A percentile compares a stretch with the other conserved stretches of the same genome.
These are phyloP conservation scores for Aegilops umbellulata DNA, from an alignment of 176 grass and related monocot species.

Conservation along the genomic window DNA sequence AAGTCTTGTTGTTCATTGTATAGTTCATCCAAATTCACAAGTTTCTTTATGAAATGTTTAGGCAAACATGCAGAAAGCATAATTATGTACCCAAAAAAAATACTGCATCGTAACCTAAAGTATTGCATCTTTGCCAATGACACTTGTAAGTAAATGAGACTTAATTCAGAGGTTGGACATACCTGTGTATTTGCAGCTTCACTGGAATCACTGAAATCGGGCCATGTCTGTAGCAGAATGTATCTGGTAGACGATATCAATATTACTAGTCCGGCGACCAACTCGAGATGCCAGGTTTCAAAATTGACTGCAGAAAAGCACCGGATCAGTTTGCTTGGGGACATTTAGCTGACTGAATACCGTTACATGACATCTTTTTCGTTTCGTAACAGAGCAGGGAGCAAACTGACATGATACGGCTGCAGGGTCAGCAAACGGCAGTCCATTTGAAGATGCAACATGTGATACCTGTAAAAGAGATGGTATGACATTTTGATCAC, in stretches of 20 bases:
- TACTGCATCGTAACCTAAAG: background rate
- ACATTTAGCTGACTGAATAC: background rate
- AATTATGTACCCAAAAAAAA: too few species aligned
- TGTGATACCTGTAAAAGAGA: conserved; percentile 47
- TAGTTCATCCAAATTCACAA: background rate
- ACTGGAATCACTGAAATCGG: conserved; percentile 83
- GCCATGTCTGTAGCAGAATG: conserved; percentile 68
- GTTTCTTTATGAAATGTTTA: background rate
- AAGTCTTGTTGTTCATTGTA: background rate
- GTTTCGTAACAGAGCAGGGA: background rate
- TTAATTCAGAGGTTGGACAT: conserved; percentile 1
- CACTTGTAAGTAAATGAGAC: background rate
- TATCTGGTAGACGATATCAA: conserved; percentile 67
- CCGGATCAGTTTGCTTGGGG: background rate
- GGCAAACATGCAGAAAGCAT: background rate
- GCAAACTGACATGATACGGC: conserved; percentile 57
- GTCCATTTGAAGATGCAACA: conserved; percentile 57
- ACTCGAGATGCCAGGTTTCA: conserved; percentile 76
- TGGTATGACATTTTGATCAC: background rate
- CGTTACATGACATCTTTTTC: background rate
- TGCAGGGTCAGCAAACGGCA: conserved; percentile 47
- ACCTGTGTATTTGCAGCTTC: conserved; percentile 86
- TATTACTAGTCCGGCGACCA: conserved; percentile 66
- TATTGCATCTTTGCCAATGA: background rate
- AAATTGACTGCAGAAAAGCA: conserved; percentile 62